Percentiles rank a stretch among this genome's conserved stretches.
phyloP scores from a whole-genome alignment of 176 grass and related monocot species.

The Aegilops tauschii region DNA sequence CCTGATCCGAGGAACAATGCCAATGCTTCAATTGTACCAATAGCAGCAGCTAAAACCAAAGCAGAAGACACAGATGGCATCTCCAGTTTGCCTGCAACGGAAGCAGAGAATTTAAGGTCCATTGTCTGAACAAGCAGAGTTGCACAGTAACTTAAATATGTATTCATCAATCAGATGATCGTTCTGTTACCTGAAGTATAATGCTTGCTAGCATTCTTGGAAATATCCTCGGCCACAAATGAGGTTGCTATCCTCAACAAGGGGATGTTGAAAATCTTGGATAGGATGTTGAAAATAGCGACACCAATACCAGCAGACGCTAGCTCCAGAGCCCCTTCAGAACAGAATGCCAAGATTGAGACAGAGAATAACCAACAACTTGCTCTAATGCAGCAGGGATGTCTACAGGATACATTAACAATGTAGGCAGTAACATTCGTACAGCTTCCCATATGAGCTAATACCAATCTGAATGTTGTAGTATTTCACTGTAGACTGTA shows the following conservation, averaged over 20 bases:
- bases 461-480: too few species aligned
- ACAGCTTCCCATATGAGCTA: too few species aligned
- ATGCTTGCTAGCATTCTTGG: conserved; percentile 35
- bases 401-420: too few species aligned
- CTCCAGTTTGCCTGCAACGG: conserved; percentile 45
- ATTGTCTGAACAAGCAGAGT: neutral
- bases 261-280: conserved; percentile 91
- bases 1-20: conserved; percentile 72
- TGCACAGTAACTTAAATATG: too few species aligned
- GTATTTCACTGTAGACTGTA: too few species aligned
- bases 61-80: conserved; percentile 60
- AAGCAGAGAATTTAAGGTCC: neutral
- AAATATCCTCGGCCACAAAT: conserved; percentile 84
- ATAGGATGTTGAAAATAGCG: conserved; percentile 85
- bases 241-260: conserved; percentile 89
- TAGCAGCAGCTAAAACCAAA: conserved; percentile 53
- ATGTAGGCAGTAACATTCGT: too few species aligned
- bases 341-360: conserved; percentile 23
- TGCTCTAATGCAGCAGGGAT: conserved; percentile 13
- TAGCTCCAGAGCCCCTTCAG: conserved; percentile 77
- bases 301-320: conserved; percentile 81
- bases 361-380: neutral
- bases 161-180: neutral
- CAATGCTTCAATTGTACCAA: conserved; percentile 65
- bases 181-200: conserved; percentile 39